These are phyloP conservation scores for Cetraspora pellucida DNA, from an alignment of 192 early-diverging fungal genomes.

Conservation along the genomic window DNA sequence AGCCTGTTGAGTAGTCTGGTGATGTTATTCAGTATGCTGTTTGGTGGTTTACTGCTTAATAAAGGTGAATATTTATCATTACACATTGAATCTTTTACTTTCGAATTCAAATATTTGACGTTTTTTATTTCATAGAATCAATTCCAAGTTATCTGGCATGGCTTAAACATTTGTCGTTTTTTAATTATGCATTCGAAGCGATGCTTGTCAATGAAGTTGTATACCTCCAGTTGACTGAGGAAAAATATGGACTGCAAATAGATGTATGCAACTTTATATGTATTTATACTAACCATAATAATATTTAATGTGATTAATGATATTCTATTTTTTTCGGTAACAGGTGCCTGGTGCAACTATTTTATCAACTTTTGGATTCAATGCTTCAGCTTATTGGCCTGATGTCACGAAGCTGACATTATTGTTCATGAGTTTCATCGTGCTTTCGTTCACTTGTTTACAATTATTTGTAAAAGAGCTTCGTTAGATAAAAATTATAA, in stretches of 20 bases:
- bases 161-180: conserved; percentile 78
- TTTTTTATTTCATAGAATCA: conserved; percentile 55
- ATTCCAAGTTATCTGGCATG: conserved; percentile 67
- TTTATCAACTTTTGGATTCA: conserved; percentile 86
- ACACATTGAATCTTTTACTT: background rate
- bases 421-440: conserved; percentile 65
- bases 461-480: conserved; percentile 81
- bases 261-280: conserved; percentile 51
- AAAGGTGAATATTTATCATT: conserved; percentile 53
- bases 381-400: conserved; percentile 79
- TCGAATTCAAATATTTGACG: conserved; percentile 12
- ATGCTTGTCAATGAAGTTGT: conserved; percentile 89
- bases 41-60: conserved; percentile 88
- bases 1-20: conserved; percentile 73
- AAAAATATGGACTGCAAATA: conserved; percentile 80
- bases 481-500: conserved; percentile 49
- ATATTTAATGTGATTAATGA: background rate
- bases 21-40: conserved; percentile 87
- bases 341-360: conserved; percentile 83
- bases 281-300: conserved; percentile 13
- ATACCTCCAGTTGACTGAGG: conserved; percentile 75
- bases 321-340: background rate
- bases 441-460: conserved; percentile 75
- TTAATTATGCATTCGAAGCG: conserved; percentile 90
- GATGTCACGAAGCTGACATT: conserved; percentile 67